These are phyloP conservation scores for Hypomontagnella monticulosa DNA, from an alignment of 495 filamentous ascomycete species.

Conservation along the genomic window DNA sequence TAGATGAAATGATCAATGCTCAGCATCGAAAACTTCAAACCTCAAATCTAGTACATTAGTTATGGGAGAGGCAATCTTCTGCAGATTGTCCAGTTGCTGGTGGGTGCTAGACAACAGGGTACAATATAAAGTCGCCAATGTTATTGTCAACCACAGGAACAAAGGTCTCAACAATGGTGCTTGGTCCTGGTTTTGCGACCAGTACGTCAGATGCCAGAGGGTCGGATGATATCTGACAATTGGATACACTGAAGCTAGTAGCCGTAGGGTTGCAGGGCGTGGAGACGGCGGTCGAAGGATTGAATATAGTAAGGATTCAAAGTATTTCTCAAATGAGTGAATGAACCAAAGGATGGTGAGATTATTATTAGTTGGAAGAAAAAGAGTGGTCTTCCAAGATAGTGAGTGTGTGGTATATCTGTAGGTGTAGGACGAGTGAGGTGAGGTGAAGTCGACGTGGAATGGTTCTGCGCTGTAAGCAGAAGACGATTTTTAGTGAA, in stretches of 20 bases:
- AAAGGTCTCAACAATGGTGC: not conserved
- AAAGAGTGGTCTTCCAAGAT: constrained; percentile 38
- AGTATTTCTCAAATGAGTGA: constrained; percentile 23
- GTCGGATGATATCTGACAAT: not conserved
- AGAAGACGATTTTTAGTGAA: constrained; percentile 20
- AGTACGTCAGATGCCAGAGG: constrained; percentile 2
- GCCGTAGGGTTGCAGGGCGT: not conserved
- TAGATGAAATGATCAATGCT: constrained; percentile 32
- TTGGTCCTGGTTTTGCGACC: constrained; percentile 5
- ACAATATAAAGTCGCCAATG: not conserved
- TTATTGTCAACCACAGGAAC: not conserved
- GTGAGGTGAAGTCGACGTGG: constrained; percentile 18
- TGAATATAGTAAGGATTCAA: constrained; percentile 23
- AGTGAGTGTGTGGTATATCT: constrained; percentile 23
- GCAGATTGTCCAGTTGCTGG: not conserved
- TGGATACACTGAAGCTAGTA: not conserved
- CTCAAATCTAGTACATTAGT: constrained; percentile 25
- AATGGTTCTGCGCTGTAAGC: constrained; percentile 1
- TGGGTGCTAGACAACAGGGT: not conserved
- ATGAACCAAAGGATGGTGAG: constrained; percentile 20
- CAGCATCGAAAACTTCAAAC: constrained; percentile 35
- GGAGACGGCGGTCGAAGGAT: not conserved
- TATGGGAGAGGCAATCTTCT: not conserved
- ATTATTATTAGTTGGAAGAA: constrained; percentile 27
- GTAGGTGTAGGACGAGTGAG: constrained; percentile 31